Evolutionary conservation across 2,329 filamentous ascomycete species (phyloP).

Genomic region (Hawksworthiomyces lignivorus): DNA sequence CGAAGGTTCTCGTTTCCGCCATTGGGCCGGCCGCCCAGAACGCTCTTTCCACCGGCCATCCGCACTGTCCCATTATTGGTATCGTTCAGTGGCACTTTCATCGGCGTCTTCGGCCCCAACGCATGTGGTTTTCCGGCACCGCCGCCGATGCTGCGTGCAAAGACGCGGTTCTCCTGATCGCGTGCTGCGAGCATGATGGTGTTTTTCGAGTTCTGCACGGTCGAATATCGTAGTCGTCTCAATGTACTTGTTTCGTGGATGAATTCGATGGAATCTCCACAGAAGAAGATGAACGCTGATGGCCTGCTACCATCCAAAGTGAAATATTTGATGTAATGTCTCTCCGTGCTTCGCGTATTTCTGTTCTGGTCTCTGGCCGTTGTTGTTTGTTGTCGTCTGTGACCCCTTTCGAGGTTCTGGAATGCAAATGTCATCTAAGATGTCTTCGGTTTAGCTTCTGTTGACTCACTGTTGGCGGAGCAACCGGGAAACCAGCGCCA

Average conservation of each 20-base stretch:
- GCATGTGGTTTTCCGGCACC: conserved; percentile 62
- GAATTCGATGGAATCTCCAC: conserved; percentile 9
- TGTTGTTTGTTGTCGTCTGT: conserved; percentile 12
- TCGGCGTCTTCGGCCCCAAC: conserved; percentile 69
- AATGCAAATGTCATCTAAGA: too few relatives aligned
- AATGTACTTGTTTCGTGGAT: neutral
- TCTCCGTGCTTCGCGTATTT: too few relatives aligned
- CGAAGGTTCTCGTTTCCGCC: conserved; percentile 49
- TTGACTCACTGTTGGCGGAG: conserved; percentile 10
- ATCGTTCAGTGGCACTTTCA: conserved; percentile 70
- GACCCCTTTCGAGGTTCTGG: neutral
- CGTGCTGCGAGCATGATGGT: conserved; percentile 63
- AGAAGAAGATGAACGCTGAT: too few relatives aligned
- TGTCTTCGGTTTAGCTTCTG: conserved; percentile 8
- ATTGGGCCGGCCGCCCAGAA: conserved; percentile 44
- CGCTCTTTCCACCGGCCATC: conserved; percentile 46
- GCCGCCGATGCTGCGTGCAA: conserved; percentile 63
- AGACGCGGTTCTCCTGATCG: conserved; percentile 83
- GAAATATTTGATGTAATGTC: too few relatives aligned
- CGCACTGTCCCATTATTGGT: conserved; percentile 71
- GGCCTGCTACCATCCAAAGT: too few relatives aligned
- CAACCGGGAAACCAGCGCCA: conserved; percentile 11
- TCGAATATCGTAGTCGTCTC: neutral
- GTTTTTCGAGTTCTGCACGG: neutral
- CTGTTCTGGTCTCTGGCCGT: too few relatives aligned